Evolutionary conservation across 306 rosid species (phyloP), one percentile per base, ranked within the genome.

Genomic region (Trifolium fragiferum): DNA sequence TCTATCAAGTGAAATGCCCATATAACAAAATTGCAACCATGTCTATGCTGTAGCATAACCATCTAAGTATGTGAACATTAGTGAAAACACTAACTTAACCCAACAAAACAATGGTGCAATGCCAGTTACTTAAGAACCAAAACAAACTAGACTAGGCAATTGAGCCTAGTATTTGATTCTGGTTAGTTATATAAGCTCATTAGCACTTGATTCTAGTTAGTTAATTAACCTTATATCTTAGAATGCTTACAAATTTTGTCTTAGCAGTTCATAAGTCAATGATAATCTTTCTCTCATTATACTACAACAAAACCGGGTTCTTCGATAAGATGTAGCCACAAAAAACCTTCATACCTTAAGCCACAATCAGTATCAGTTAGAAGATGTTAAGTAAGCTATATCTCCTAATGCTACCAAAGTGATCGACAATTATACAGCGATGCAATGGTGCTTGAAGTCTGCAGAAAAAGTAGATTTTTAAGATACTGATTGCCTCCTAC

Each of bases 401-500:
- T 70, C 77, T 83, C 84, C 90, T 80, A 73, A 58, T 30, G 81
- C 88, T 80, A 67, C 73, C 59, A 53, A 66, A 59, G 86, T 58
- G 80, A 80, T 57, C 37, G 86, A 67, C 12, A 58, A 86, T 81
- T 81, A 73, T 82, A 82, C 86, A 82, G 14, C 58, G 58, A 76
- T 66, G 44, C 53, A 67, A 57, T 23, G 44, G 43, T 46, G 70
- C 76, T 75, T 15, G 38, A 14, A 55, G 23, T 75, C 73, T 66
- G 49, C 70, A 40, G 75, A 61, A 78, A 82, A 60, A 60, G 70
- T 78, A 68, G 71, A 25, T 35, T 68, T 85, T 85, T 86, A 94
- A 51, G 98, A 94, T 63, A 87, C 72, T 1, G 97, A 91, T 49
- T 85, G 91, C 76, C 95, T 88, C 83, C 89, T 85, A 83, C 96